phyloP scores from a whole-genome alignment of 768 basidiomycete genomes.

The Leucocoprinus birnbaumii region DNA sequence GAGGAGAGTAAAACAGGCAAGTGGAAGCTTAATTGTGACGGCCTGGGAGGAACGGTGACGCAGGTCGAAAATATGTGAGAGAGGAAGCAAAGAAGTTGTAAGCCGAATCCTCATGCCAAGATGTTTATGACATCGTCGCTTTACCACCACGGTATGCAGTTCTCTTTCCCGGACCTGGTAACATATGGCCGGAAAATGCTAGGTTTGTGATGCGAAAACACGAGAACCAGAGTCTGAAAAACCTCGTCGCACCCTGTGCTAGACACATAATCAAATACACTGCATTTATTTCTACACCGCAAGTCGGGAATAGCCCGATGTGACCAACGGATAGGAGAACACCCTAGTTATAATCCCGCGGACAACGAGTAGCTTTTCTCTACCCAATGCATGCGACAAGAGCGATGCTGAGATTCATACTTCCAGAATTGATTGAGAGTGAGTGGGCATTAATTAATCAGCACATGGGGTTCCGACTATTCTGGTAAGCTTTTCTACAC shows the following conservation, averaged over 20 bases:
- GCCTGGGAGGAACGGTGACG: conserved; percentile 6
- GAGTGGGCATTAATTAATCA: conserved; percentile 9
- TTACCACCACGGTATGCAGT: conserved; percentile 14
- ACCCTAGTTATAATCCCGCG: conserved; percentile 15
- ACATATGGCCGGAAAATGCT: conserved; percentile 12
- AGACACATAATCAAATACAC: too few relatives aligned
- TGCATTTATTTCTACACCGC: background rate
- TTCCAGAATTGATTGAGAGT: conserved; percentile 14
- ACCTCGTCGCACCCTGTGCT: conserved; percentile 3
- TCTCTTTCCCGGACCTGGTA: conserved; percentile 12
- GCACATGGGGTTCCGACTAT: background rate
- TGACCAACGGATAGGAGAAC: conserved; percentile 5
- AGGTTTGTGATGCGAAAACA: conserved; percentile 15
- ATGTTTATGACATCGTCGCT: conserved; percentile 14
- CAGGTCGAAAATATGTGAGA: conserved; percentile 7
- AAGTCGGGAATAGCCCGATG: conserved; percentile 2
- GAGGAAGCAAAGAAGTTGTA: conserved; percentile 5
- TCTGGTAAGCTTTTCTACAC: conserved; percentile 9
- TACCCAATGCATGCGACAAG: conserved; percentile 12
- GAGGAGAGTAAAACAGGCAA: background rate
- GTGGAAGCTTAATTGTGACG: background rate
- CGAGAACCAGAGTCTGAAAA: conserved; percentile 16
- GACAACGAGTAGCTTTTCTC: conserved; percentile 20
- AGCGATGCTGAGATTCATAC: conserved; percentile 12
- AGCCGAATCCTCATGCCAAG: conserved; percentile 14